Evolutionary conservation across 1,284 basidiomycete genomes (phyloP).

Genomic region (Kwoniella shivajii): DNA sequence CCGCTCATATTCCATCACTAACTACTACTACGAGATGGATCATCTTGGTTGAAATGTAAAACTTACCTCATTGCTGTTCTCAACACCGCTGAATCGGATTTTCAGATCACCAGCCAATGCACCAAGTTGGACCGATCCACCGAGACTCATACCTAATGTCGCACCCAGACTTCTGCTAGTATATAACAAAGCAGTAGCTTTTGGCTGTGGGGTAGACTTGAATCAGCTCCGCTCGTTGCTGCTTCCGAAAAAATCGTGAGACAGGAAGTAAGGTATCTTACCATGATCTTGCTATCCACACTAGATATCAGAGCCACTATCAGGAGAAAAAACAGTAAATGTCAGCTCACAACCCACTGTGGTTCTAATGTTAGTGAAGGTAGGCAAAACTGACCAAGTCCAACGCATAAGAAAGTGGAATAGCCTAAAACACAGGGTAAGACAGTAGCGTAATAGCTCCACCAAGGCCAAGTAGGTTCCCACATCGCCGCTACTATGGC

Average conservation of each 20-base stretch:
- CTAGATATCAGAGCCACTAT: constrained; percentile 49
- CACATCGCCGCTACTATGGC: constrained; percentile 42
- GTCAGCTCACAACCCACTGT: no score
- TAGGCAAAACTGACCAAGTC: constrained; percentile 38
- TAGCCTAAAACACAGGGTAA: constrained; percentile 51
- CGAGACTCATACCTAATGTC: constrained; percentile 49
- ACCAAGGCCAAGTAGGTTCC: constrained; percentile 39
- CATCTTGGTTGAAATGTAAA: background rate
- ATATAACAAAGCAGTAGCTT: constrained; percentile 53
- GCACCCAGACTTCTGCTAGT: constrained; percentile 50
- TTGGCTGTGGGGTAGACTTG: constrained; percentile 31
- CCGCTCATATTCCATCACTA: no score
- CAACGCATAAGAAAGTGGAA: constrained; percentile 47
- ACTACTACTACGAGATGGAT: no score
- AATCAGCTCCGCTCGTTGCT: background rate
- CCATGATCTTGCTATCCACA: constrained; percentile 48
- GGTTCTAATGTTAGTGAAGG: no score
- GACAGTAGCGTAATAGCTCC: constrained; percentile 48
- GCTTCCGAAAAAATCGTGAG: no score
- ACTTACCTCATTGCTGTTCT: constrained; percentile 26
- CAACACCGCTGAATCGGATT: constrained; percentile 15
- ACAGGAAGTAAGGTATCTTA: constrained; percentile 10
- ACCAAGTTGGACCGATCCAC: constrained; percentile 49
- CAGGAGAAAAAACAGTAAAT: no score
- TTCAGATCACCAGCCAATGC: constrained; percentile 31